phyloP scores from a whole-genome alignment of 441 rosid genomes.

The Mallotus repandus region DNA sequence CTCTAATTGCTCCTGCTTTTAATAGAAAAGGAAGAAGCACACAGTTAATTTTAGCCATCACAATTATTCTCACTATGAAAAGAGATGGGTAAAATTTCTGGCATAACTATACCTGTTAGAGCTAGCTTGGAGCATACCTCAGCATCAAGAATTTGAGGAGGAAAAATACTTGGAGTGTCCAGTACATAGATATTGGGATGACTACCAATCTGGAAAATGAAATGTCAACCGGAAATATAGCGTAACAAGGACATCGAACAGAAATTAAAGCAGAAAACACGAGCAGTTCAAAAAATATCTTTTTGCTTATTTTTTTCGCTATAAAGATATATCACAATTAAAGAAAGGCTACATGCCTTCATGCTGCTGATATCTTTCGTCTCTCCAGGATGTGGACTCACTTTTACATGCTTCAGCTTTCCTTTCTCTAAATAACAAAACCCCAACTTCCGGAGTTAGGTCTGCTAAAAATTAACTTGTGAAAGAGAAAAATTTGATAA shows the following conservation, averaged over 20 bases:
- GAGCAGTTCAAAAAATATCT: background rate
- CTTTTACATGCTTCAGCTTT: constrained; percentile 61
- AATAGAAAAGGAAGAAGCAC: background rate
- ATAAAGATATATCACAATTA: background rate
- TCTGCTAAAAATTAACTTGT: background rate
- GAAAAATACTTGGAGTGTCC: constrained; percentile 83
- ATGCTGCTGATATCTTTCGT: constrained; percentile 75
- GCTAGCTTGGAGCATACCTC: constrained; percentile 68
- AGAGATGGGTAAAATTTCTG: background rate
- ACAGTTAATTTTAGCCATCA: background rate
- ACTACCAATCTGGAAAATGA: constrained; percentile 58
- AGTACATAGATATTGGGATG: constrained; percentile 68
- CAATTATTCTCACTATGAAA: background rate
- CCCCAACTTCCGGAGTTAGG: constrained; percentile 3
- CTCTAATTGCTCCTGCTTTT: constrained; percentile 57
- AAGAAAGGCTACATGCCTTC: constrained; percentile 43
- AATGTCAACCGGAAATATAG: background rate
- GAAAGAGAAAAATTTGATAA: background rate
- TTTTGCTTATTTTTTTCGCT: background rate
- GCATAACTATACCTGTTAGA: constrained; percentile 54
- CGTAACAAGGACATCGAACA: background rate
- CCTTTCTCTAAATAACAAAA: constrained; percentile 62
- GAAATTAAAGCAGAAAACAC: background rate
- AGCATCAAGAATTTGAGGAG: constrained; percentile 42
- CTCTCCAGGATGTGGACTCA: constrained; percentile 74